A percentile compares a stretch with the other conserved stretches of the same genome.
Conservation (phyloP, 345 rosid genomes). For the Eucalyptus curtisii region DNA sequence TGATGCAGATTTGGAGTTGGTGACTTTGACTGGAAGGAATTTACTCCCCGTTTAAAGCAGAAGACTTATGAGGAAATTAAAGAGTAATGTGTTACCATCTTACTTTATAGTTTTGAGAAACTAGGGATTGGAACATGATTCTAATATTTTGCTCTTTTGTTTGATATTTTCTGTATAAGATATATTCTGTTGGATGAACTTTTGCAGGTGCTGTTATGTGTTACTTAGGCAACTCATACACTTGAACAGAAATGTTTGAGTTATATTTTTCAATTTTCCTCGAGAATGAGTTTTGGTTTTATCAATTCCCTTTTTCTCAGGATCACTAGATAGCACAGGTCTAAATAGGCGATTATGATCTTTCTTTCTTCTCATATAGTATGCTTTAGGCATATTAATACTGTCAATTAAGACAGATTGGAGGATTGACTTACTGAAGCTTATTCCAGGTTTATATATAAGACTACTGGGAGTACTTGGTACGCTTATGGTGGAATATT, state of each 20-base stretch:
- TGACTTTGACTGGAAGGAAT: slow-evolving; percentile 87
- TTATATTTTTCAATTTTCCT: not conserved
- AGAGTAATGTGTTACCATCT: slow-evolving; percentile 31
- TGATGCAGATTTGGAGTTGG: slow-evolving; percentile 80
- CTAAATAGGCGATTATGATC: not conserved
- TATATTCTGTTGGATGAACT: not conserved
- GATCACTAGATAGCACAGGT: not conserved
- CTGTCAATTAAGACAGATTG: not conserved
- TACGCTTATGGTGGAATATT: not conserved
- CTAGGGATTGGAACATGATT: not conserved
- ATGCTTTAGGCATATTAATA: not conserved
- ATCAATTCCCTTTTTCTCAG: not conserved
- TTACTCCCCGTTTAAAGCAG: slow-evolving; percentile 80
- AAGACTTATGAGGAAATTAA: slow-evolving; percentile 78
- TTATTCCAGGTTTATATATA: not conserved
- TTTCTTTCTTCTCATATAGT: not conserved
- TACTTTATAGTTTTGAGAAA: not conserved
- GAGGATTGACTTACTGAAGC: not conserved
- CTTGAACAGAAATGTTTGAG: not conserved
- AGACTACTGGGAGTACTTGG: not conserved
- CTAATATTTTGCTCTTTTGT: not conserved
- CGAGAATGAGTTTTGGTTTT: not conserved
- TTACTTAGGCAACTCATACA: not conserved
- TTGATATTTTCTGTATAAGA: not conserved
- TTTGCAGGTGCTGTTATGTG: not conserved